These are phyloP conservation scores for Pinus albicaulis DNA, from an alignment of 75 land plant species.

Conservation along the genomic window DNA sequence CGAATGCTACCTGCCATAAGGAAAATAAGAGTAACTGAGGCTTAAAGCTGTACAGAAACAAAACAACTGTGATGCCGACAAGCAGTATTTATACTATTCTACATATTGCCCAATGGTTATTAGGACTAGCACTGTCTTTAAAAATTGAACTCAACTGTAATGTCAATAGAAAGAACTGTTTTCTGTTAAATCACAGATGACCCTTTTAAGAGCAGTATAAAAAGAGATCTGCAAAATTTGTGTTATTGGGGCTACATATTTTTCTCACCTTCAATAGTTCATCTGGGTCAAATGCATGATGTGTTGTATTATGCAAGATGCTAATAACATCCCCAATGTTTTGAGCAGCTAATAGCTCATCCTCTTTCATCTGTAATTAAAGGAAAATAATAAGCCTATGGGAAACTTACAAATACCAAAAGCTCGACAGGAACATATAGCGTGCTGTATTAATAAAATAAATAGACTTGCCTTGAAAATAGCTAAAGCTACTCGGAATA, in stretches of 20 bases:
- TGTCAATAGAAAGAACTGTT: no score
- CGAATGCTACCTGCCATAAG: slow-evolving; percentile 47
- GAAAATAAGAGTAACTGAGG: neutral
- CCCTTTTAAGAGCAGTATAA: neutral
- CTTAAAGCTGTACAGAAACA: slow-evolving; percentile 2
- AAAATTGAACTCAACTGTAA: neutral
- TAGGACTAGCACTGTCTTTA: neutral
- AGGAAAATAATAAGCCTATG: neutral
- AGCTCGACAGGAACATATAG: neutral
- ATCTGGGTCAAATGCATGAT: slow-evolving; percentile 40
- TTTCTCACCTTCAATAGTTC: slow-evolving; percentile 34
- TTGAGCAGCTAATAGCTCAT: slow-evolving; percentile 25
- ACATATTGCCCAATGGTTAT: slow-evolving; percentile 3
- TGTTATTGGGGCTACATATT: neutral
- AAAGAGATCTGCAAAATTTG: neutral
- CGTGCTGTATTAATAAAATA: neutral
- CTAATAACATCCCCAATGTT: slow-evolving; percentile 39
- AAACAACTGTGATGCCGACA: neutral
- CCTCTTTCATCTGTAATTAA: slow-evolving; percentile 40
- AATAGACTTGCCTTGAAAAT: slow-evolving; percentile 40
- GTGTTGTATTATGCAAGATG: slow-evolving; percentile 28
- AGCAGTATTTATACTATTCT: neutral
- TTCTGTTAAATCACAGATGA: neutral
- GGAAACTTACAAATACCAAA: neutral
- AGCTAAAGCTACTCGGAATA: slow-evolving; percentile 48